Percentiles rank a stretch among this genome's conserved stretches.
phyloP scores from a whole-genome alignment of 441 rosid genomes.

The Pelargonium myrrhifolium region DNA sequence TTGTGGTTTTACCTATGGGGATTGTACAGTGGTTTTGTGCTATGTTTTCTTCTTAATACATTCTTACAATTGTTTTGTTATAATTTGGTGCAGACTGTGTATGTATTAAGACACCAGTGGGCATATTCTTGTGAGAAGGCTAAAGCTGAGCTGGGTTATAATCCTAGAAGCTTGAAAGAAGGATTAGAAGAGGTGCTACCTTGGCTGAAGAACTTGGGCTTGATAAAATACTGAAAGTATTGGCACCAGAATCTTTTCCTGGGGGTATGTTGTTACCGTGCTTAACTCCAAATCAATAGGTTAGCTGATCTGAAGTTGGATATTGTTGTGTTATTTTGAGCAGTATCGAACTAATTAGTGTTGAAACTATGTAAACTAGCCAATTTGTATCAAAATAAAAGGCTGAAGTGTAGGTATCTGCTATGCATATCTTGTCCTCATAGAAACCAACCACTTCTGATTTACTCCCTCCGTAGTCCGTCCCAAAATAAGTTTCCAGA shows the following conservation, averaged over 20 bases:
- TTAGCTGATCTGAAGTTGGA: background rate
- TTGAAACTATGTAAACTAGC: background rate
- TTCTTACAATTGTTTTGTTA: background rate
- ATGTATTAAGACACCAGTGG: constrained; percentile 72
- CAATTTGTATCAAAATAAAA: background rate
- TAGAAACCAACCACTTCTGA: too few relatives aligned
- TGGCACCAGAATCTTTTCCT: background rate
- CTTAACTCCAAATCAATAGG: background rate
- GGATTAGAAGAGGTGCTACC: constrained; percentile 68
- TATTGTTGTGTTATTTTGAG: too few relatives aligned
- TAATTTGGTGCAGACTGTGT: constrained; percentile 43
- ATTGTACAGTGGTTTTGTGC: too few relatives aligned
- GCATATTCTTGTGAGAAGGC: constrained; percentile 82
- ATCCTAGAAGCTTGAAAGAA: constrained; percentile 65
- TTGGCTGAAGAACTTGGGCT: constrained; percentile 65
- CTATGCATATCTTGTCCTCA: too few relatives aligned
- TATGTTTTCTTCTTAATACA: background rate
- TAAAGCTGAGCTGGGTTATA: constrained; percentile 58
- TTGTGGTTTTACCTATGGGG: too few relatives aligned
- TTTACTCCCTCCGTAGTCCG: too few relatives aligned
- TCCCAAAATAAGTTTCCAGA: too few relatives aligned
- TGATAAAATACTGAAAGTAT: constrained; percentile 44
- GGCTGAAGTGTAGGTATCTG: too few relatives aligned
- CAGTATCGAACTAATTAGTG: background rate
- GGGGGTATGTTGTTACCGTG: background rate